These are phyloP conservation scores for Hanseniaspora sp. DNA, from an alignment of 1,139 yeast genomes.

Conservation along the genomic window DNA sequence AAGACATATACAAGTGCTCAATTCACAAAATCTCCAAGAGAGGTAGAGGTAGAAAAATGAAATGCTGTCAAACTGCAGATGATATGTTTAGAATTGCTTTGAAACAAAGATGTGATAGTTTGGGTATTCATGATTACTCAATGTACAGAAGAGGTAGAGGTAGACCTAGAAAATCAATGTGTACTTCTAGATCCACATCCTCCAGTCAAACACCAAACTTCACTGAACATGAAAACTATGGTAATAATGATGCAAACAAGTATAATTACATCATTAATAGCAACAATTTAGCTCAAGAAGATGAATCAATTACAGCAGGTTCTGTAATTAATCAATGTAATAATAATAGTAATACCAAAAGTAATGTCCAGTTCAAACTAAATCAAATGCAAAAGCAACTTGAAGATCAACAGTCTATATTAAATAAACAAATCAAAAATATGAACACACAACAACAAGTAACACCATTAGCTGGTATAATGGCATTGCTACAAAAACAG, in stretches of 20 bases:
- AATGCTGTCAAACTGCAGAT: slow-evolving; percentile 15
- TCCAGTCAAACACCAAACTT: background rate
- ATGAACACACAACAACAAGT: background rate
- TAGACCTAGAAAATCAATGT: slow-evolving; percentile 10
- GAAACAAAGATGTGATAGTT: slow-evolving; percentile 5
- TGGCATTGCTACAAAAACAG: background rate
- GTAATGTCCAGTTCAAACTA: slow-evolving; percentile 4
- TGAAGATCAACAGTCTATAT: background rate
- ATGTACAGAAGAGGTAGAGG: slow-evolving; percentile 14
- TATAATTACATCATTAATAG: too few relatives aligned
- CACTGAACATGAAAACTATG: background rate
- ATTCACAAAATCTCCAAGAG: slow-evolving; percentile 6
- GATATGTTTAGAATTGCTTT: slow-evolving; percentile 12
- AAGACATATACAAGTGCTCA: slow-evolving; percentile 7
- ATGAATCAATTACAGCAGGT: slow-evolving; percentile 1
- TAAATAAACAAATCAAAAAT: slow-evolving; percentile 12
- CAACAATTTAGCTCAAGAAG: background rate
- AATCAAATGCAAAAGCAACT: slow-evolving; percentile 10
- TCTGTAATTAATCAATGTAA: slow-evolving; percentile 1
- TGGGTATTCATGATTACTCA: slow-evolving; percentile 11
- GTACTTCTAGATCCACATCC: background rate
- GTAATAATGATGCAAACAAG: background rate
- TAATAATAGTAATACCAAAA: background rate
- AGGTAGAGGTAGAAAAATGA: slow-evolving; percentile 15
- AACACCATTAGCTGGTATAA: background rate